Percentiles rank a stretch among this genome's conserved stretches.
Evolutionary conservation across 2,329 filamentous ascomycete genomes (phyloP).

Genomic region (Aaosphaeria pasadenensis): DNA sequence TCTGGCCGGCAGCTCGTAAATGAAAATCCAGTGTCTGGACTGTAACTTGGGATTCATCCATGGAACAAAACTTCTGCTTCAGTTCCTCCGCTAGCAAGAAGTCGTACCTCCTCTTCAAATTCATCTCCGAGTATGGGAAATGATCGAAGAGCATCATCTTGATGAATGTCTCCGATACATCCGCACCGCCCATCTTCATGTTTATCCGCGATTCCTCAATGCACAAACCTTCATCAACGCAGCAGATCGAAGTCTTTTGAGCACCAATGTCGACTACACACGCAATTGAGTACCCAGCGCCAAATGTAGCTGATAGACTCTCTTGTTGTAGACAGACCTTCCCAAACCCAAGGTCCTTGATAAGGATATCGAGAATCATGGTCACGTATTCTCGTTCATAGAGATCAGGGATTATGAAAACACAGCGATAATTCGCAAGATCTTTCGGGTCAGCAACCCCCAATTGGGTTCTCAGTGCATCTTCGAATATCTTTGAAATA

Average conservation of each 20-base stretch:
- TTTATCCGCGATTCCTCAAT: conserved; percentile 94
- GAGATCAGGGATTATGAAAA: conserved; percentile 94
- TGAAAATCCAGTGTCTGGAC: conserved; percentile 90
- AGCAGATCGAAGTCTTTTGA: conserved; percentile 95
- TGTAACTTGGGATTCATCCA: conserved; percentile 85
- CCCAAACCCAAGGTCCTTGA: conserved; percentile 86
- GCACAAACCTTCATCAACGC: conserved; percentile 93
- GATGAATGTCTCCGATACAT: conserved; percentile 91
- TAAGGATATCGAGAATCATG: conserved; percentile 76
- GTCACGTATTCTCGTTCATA: conserved; percentile 95
- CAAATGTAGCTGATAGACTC: conserved; percentile 90
- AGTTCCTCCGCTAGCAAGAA: conserved; percentile 92
- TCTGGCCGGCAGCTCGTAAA: conserved; percentile 79
- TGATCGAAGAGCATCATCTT: conserved; percentile 98
- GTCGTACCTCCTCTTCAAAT: conserved; percentile 84
- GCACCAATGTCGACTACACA: conserved; percentile 96
- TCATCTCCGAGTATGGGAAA: conserved; percentile 94
- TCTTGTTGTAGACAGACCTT: conserved; percentile 94
- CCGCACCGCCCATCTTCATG: conserved; percentile 86
- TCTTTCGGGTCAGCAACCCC: conserved; percentile 73
- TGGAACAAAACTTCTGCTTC: conserved; percentile 88
- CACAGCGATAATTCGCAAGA: conserved; percentile 88
- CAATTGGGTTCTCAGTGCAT: conserved; percentile 81
- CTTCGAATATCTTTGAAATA: conserved; percentile 81
- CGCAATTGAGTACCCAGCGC: conserved; percentile 87